Base-by-base conservation (phyloP, 1,284 basidiomycete genomes). In the Sanghuangporus sanghuang region DNA sequence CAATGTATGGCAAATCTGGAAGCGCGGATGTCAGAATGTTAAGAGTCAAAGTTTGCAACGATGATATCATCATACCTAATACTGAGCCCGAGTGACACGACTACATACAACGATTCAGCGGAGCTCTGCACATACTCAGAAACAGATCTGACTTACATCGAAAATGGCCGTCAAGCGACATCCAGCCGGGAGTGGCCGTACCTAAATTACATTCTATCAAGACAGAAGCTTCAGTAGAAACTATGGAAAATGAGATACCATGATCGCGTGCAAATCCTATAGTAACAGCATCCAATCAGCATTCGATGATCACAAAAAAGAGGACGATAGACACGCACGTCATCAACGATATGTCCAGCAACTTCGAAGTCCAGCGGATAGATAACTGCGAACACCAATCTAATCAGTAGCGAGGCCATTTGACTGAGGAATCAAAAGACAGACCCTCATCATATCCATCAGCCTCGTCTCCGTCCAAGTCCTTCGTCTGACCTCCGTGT, bases 91-190 rank as follows among this genome's bases (percentile, higher is more conserved):
- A 88, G 69, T 88, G 86, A 67, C 86, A 88, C 44, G 82, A 85
- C 85, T 87, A 65, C 27, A 36, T 11, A 52, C 7, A 52, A 27
- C 6, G 9, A 1, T 27, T 27, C 21, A 52, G 32, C 35, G 4
- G 23, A 52, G 27, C 12, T 14, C 7, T 46, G 1, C 14, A 18
- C 40, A 50, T n/a, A 54, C 7, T 44, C 5, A 18, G 36, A 23
- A 58, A 38, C 21, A 49, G 53, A 8, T 36, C 53, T 48, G 36
- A 72, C 87, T 71, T 69, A 87, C 88, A 71, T 96, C 93, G 70
- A 92, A 95, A 68, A 95, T 93, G 32, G 92, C 87, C 5, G 94
- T 96, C 50, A 96, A 77, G 49, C 95, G 88, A 72, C 92, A 95
- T 0, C 95, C 94, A 27, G 86, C 73, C 35, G 93, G 93, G 2